Evolutionary conservation across 1,284 basidiomycete genomes (phyloP).

Genomic region (Heliocybe sulcata): DNA sequence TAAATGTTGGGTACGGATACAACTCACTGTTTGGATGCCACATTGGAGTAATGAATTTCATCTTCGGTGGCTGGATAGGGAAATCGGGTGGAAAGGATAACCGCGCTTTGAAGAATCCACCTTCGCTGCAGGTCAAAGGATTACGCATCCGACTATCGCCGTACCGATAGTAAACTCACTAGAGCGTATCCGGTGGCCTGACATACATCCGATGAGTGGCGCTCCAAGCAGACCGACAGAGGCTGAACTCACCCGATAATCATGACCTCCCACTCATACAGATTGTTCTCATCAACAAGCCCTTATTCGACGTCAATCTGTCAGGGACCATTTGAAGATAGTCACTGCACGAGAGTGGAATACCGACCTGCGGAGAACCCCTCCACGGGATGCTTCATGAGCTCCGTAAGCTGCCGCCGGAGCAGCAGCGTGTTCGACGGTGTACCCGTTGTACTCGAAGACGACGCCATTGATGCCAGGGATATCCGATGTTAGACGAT

Average conservation of each 20-base stretch:
- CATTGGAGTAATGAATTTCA: constrained; percentile 94
- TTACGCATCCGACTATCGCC: neutral
- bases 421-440: constrained; percentile 68
- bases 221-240: constrained; percentile 3
- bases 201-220: constrained; percentile 8
- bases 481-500: neutral
- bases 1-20: neutral
- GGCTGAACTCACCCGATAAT: constrained; percentile 79
- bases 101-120: constrained; percentile 86
- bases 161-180: constrained; percentile 40
- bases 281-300: constrained; percentile 87
- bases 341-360: constrained; percentile 8
- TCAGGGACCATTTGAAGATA: neutral
- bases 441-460: constrained; percentile 18
- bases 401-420: constrained; percentile 75
- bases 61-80: constrained; percentile 89
- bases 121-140: constrained; percentile 52
- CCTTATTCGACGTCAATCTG: constrained; percentile 35
- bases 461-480: neutral
- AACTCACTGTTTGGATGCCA: constrained; percentile 94
- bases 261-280: constrained; percentile 91
- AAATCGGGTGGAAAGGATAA: constrained; percentile 87
- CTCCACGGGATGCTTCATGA: constrained; percentile 85
- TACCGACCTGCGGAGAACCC: constrained; percentile 85
- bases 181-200: constrained; percentile 85